phyloP scores from a whole-genome alignment of 2,329 filamentous ascomycete species.

The Pseudogymnoascus sp. region DNA sequence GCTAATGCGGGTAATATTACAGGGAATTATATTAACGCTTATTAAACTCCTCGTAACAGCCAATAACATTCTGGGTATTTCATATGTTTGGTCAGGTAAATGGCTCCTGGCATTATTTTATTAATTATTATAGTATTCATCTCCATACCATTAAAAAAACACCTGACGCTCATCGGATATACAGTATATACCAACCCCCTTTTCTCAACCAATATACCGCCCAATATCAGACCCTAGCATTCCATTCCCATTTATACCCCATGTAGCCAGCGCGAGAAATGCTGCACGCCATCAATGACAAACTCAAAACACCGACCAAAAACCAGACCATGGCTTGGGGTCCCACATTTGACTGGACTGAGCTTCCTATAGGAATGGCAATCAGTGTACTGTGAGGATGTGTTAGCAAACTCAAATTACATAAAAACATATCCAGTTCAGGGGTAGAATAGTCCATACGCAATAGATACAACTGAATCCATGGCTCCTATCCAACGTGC shows the following conservation, averaged over 20 bases:
- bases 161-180: neutral
- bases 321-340: slow-evolving; percentile 1
- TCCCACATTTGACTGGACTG: neutral
- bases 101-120: neutral
- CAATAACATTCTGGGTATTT: neutral
- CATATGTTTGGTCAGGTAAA: neutral
- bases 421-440: neutral
- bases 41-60: neutral
- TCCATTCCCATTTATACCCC: slow-evolving; percentile 7
- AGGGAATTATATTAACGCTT: neutral
- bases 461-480: slow-evolving; percentile 1
- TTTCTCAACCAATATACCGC: neutral
- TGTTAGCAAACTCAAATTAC: neutral
- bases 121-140: neutral
- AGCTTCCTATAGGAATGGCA: neutral
- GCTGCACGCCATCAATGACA: neutral
- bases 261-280: neutral
- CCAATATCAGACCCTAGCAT: neutral
- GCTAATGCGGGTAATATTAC: neutral
- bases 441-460: neutral
- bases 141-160: neutral
- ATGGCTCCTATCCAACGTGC: neutral
- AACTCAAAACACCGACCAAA: neutral
- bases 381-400: neutral
- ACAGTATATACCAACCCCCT: neutral